Evolutionary conservation across 2,329 filamentous ascomycete species (phyloP).

Genomic region (Colletotrichum brevisporum): DNA sequence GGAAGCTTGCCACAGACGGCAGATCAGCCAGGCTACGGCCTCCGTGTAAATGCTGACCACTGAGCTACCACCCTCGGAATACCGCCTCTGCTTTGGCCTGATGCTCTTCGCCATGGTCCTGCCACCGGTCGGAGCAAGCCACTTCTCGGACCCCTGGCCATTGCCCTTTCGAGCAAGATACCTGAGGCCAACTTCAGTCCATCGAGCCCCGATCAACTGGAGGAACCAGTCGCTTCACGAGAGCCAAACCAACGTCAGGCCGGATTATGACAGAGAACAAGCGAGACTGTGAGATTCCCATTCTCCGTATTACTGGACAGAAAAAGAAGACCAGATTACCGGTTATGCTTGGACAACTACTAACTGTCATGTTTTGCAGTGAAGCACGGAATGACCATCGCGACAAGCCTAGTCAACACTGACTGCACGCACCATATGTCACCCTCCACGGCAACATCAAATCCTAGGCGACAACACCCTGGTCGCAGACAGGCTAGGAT

Average conservation of each 20-base stretch:
- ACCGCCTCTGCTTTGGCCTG: not conserved
- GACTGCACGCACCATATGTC: no score
- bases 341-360: no score
- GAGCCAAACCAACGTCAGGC: no score
- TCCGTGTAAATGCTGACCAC: not conserved
- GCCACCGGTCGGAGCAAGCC: not conserved
- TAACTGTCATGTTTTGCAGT: no score
- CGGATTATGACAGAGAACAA: no score
- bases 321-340: no score
- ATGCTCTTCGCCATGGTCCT: not conserved
- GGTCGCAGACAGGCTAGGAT: conserved; percentile 5
- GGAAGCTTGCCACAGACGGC: not conserved
- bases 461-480: not conserved
- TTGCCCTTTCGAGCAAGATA: not conserved
- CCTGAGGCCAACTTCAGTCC: not conserved
- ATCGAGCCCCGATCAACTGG: no score
- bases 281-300: no score
- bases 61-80: not conserved
- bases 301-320: no score
- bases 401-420: no score
- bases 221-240: no score
- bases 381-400: no score
- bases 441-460: not conserved
- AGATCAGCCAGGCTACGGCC: not conserved
- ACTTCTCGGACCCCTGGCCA: not conserved